These are phyloP conservation scores for Talaromyces funiculosus DNA, from an alignment of 2,329 filamentous ascomycete species.

Conservation along the genomic window DNA sequence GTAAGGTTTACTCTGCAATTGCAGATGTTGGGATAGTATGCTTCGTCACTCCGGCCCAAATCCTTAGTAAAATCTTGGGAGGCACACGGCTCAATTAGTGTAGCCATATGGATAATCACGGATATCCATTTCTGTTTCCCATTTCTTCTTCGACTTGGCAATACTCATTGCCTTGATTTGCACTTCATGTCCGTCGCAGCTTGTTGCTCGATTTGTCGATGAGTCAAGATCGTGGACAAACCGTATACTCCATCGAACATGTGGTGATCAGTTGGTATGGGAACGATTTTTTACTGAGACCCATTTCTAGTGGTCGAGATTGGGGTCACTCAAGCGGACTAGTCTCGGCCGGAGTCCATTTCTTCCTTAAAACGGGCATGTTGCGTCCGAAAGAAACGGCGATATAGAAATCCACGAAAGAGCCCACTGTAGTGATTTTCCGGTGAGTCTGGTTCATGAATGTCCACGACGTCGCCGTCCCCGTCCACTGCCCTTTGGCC, in stretches of 20 bases:
- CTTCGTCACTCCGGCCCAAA: background rate
- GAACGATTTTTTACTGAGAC: background rate
- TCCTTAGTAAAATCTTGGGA: background rate
- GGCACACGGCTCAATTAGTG: background rate
- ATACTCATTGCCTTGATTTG: background rate
- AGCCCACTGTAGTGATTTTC: background rate
- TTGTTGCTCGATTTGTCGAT: background rate
- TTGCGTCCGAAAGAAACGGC: background rate
- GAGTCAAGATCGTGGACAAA: background rate
- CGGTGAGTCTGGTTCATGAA: constrained; percentile 11
- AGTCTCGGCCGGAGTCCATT: background rate
- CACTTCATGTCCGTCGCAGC: background rate
- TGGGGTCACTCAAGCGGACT: background rate
- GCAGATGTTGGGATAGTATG: background rate
- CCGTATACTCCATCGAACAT: background rate
- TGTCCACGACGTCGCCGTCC: constrained; percentile 63
- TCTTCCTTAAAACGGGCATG: background rate
- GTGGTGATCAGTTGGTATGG: background rate
- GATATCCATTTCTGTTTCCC: background rate
- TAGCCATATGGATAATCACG: background rate
- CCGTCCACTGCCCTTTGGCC: constrained; percentile 75
- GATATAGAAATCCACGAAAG: background rate
- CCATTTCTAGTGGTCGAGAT: background rate
- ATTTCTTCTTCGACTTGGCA: background rate
- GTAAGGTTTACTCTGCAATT: background rate